Evolutionary conservation across 352 stramenopile genomes (phyloP).

Genomic region (Phytophthora pseudosyringae): DNA sequence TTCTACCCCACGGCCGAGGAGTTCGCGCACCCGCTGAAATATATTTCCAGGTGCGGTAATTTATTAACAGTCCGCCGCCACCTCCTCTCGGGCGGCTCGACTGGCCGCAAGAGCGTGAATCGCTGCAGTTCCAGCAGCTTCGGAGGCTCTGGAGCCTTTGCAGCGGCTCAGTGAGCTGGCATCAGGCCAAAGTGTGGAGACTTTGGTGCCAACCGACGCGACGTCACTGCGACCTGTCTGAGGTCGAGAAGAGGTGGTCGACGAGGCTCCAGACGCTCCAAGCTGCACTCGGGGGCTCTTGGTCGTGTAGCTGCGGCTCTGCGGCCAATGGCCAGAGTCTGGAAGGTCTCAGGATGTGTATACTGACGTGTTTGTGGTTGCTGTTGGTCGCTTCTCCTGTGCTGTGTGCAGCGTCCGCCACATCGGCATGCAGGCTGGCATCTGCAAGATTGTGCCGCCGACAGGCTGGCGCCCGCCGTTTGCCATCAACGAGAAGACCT

Average conservation of each 20-base stretch:
- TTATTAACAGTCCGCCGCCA: conserved; percentile 36
- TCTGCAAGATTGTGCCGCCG: conserved; percentile 99
- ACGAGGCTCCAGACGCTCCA: conserved; percentile 1
- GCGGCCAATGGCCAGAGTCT: not conserved
- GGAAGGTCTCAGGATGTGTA: not conserved
- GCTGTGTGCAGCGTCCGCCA: conserved; percentile 71
- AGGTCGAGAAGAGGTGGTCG: conserved; percentile 10
- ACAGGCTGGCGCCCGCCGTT: conserved; percentile 93
- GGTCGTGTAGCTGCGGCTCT: not conserved
- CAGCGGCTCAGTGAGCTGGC: conserved; percentile 3
- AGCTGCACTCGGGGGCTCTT: not conserved
- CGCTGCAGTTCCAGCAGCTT: conserved; percentile 3
- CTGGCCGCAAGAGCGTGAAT: not conserved
- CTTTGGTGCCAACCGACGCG: conserved; percentile 23
- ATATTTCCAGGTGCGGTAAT: conserved; percentile 90
- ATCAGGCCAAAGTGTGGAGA: conserved; percentile 5
- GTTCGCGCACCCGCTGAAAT: conserved; percentile 92
- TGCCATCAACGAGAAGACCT: conserved; percentile 85
- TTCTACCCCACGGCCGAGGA: conserved; percentile 89
- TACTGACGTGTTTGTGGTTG: not conserved
- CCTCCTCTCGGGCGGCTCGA: conserved; percentile 9
- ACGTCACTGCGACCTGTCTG: not conserved
- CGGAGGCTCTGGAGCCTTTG: not conserved
- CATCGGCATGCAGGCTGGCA: conserved; percentile 94
- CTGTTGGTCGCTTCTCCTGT: not conserved